These are phyloP conservation scores for Geotrichum citri-aurantii DNA, from an alignment of 1,139 yeast species.

Conservation along the genomic window DNA sequence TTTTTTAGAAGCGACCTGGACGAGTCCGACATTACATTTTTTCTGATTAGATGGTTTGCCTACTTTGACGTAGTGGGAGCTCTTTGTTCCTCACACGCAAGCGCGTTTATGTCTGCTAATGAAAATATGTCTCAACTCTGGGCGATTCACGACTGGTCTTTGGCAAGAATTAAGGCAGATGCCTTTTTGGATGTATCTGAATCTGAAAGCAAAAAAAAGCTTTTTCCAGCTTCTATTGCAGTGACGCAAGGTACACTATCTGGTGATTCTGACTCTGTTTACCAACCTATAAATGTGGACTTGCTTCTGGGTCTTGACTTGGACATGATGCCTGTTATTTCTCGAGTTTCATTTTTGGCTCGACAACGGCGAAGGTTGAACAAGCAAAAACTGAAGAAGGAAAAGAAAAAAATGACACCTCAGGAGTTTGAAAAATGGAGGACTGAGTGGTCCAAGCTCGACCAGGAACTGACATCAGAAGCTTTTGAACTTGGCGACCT, in stretches of 20 bases:
- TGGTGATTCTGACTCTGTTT: conserved; percentile 21
- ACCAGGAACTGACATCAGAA: conserved; percentile 24
- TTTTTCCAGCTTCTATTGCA: neutral
- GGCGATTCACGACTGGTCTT: conserved; percentile 26
- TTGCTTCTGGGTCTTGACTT: conserved; percentile 51
- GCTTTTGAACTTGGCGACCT: conserved; percentile 27
- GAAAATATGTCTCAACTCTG: conserved; percentile 28
- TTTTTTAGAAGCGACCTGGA: conserved; percentile 23
- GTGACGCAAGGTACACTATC: conserved; percentile 10
- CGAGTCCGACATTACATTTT: conserved; percentile 48
- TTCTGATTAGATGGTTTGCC: conserved; percentile 66
- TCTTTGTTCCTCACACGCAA: conserved; percentile 34
- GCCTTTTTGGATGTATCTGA: conserved; percentile 6
- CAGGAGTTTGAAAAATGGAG: neutral
- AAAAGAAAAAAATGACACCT: neutral
- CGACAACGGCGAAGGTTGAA: conserved; percentile 29
- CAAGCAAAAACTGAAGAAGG: neutral
- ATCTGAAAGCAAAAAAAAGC: neutral
- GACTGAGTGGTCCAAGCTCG: conserved; percentile 4
- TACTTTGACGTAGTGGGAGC: conserved; percentile 67
- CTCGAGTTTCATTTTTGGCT: conserved; percentile 44
- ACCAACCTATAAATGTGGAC: conserved; percentile 40
- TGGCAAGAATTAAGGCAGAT: conserved; percentile 16
- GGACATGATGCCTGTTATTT: conserved; percentile 45
- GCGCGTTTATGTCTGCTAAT: conserved; percentile 27